phyloP scores from a whole-genome alignment of 202 grass and related monocot species.

The Cymbopogon flexuosus region DNA sequence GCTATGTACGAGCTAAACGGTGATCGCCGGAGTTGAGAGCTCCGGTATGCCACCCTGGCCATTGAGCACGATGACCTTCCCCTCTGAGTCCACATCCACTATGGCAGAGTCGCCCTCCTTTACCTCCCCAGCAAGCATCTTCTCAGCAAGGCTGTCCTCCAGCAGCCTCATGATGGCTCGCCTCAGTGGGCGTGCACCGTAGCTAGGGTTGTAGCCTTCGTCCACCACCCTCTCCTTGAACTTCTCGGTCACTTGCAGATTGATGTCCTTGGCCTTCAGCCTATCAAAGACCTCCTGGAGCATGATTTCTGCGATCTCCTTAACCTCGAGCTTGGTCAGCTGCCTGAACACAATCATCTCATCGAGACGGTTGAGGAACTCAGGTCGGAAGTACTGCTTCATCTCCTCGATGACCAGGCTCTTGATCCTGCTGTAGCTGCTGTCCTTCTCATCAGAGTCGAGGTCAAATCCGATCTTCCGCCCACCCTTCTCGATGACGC shows the following conservation, averaged over 20 bases:
- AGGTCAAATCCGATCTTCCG: slow-evolving; percentile 77
- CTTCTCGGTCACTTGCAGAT: slow-evolving; percentile 70
- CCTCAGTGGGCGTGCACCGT: slow-evolving; percentile 71
- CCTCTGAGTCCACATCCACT: slow-evolving; percentile 77
- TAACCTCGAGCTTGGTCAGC: slow-evolving; percentile 79
- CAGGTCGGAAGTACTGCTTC: slow-evolving; percentile 81
- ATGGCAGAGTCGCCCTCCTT: slow-evolving; percentile 80
- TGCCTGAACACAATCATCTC: slow-evolving; percentile 97
- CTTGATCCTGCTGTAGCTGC: slow-evolving; percentile 76
- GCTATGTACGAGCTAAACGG: slow-evolving; percentile 17
- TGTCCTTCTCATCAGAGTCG: slow-evolving; percentile 76
- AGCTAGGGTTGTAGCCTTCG: slow-evolving; percentile 76
- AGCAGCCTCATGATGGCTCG: slow-evolving; percentile 85
- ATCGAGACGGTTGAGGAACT: slow-evolving; percentile 74
- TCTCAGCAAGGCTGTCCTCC: slow-evolving; percentile 78
- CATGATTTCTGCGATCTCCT: slow-evolving; percentile 89
- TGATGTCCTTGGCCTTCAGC: slow-evolving; percentile 65
- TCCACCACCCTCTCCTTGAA: slow-evolving; percentile 76
- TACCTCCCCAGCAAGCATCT: slow-evolving; percentile 73
- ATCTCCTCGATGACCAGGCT: slow-evolving; percentile 79
- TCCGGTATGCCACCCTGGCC: slow-evolving; percentile 48
- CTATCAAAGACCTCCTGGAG: slow-evolving; percentile 74
- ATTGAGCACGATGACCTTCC: slow-evolving; percentile 65
- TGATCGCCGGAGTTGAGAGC: slow-evolving; percentile 33
- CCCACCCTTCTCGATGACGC: slow-evolving; percentile 79